Conservation (phyloP, 208 protist genomes). For the Herpetomonas tarakana region DNA sequence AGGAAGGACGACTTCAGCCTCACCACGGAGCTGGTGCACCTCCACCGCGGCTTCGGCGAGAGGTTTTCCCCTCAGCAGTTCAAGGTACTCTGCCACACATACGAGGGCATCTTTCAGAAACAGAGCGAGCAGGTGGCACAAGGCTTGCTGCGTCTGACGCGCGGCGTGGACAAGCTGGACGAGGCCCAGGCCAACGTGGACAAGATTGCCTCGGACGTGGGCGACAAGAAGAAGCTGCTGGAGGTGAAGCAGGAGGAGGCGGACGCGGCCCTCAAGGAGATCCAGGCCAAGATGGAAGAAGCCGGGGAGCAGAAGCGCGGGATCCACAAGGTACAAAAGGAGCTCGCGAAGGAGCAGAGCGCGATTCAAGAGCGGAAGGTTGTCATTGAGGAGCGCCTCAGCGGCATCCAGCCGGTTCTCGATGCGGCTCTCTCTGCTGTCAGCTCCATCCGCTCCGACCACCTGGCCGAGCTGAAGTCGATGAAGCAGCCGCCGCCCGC, state of each 20-base stretch:
- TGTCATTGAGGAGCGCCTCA: slow-evolving; percentile 93
- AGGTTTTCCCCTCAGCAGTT: slow-evolving; percentile 92
- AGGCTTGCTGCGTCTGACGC: slow-evolving; percentile 72
- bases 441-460: slow-evolving; percentile 89
- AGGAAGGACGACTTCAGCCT: slow-evolving; percentile 85
- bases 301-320: slow-evolving; percentile 91
- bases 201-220: slow-evolving; percentile 90
- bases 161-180: slow-evolving; percentile 94
- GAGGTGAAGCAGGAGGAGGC: slow-evolving; percentile 94
- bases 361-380: slow-evolving; percentile 84
- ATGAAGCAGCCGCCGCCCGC: slow-evolving; percentile 94
- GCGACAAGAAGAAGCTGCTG: slow-evolving; percentile 86
- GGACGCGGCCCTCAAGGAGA: slow-evolving; percentile 94
- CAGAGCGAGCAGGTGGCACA: slow-evolving; percentile 80
- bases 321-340: slow-evolving; percentile 92
- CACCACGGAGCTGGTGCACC: slow-evolving; percentile 83
- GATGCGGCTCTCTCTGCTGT: slow-evolving; percentile 94
- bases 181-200: slow-evolving; percentile 95
- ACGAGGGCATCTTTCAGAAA: slow-evolving; percentile 73
- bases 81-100: slow-evolving; percentile 90
- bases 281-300: slow-evolving; percentile 95
- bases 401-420: slow-evolving; percentile 94
- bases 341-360: slow-evolving; percentile 91
- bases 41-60: slow-evolving; percentile 73
- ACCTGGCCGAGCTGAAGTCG: slow-evolving; percentile 95